Percentiles rank a stretch among this genome's conserved stretches.
phyloP scores from a whole-genome alignment of 345 rosid genomes.

The Chamaenerion angustifolium region DNA sequence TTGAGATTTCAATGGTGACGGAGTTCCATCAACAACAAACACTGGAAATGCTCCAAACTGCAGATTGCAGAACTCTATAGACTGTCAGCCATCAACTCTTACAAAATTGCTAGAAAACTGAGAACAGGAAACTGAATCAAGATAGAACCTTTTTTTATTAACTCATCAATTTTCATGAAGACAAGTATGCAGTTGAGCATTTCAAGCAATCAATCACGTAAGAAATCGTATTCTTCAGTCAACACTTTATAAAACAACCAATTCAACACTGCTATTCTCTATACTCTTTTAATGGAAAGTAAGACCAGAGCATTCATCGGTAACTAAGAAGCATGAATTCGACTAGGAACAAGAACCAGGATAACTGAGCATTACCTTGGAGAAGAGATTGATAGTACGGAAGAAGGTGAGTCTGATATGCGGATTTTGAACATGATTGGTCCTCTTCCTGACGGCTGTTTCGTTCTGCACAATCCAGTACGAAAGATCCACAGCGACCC shows the following conservation, averaged over 20 bases:
- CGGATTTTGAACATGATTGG: constrained; percentile 25
- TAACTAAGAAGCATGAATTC: not conserved
- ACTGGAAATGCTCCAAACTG: constrained; percentile 89
- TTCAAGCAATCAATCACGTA: too few species aligned
- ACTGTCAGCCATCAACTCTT: not conserved
- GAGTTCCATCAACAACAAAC: constrained; percentile 80
- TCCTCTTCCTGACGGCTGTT: constrained; percentile 39
- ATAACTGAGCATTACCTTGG: constrained; percentile 34
- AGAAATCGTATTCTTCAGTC: too few species aligned
- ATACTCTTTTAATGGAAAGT: too few species aligned
- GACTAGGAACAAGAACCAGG: not conserved
- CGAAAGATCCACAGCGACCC: constrained; percentile 82
- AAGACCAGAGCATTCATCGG: too few species aligned
- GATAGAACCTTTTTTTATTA: too few species aligned
- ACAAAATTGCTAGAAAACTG: too few species aligned
- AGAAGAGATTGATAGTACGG: constrained; percentile 75
- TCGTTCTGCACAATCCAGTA: constrained; percentile 83
- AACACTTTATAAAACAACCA: too few species aligned
- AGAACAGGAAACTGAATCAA: too few species aligned
- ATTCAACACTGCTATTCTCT: too few species aligned
- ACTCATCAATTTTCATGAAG: too few species aligned
- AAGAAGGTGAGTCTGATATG: constrained; percentile 79
- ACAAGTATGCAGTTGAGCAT: too few species aligned
- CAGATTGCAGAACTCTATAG: constrained; percentile 28
- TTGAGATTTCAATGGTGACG: constrained; percentile 66